Evolutionary conservation across 1,139 yeast genomes (phyloP).

Genomic region (Sugiyamaella novakii): DNA sequence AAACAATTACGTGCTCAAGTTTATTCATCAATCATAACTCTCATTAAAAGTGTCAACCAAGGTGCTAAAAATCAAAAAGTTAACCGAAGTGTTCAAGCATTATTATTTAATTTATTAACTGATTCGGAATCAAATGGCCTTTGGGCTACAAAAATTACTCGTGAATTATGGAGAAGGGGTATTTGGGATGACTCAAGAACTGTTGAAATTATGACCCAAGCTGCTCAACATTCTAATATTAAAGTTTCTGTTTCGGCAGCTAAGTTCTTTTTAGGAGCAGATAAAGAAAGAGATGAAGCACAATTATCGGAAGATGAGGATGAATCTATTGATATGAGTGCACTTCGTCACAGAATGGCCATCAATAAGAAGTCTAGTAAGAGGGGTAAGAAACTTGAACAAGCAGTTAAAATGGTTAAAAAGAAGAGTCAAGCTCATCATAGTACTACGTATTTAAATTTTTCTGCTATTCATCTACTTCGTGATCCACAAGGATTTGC

Average conservation of each 20-base stretch:
- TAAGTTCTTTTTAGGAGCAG: conserved; percentile 89
- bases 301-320: conserved; percentile 79
- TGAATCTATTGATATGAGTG: conserved; percentile 47
- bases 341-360: conserved; percentile 76
- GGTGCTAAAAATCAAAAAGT: conserved; percentile 85
- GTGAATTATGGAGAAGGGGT: conserved; percentile 96
- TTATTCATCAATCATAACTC: conserved; percentile 72
- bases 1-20: conserved; percentile 82
- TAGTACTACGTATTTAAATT: conserved; percentile 74
- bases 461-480: conserved; percentile 88
- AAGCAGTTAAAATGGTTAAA: conserved; percentile 67
- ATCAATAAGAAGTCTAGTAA: conserved; percentile 82
- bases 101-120: conserved; percentile 73
- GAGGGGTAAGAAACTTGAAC: conserved; percentile 75
- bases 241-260: conserved; percentile 92
- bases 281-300: conserved; percentile 87
- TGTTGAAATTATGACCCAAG: conserved; percentile 95
- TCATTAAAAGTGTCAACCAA: conserved; percentile 79
- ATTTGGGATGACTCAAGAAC: conserved; percentile 98
- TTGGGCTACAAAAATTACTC: conserved; percentile 94
- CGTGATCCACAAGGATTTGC: conserved; percentile 99
- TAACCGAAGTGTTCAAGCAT: conserved; percentile 87
- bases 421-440: conserved; percentile 54
- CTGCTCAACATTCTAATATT: conserved; percentile 82
- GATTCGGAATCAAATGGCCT: conserved; percentile 74